phyloP scores from a whole-genome alignment of 331 rosid species.

The Malus hybrid region DNA sequence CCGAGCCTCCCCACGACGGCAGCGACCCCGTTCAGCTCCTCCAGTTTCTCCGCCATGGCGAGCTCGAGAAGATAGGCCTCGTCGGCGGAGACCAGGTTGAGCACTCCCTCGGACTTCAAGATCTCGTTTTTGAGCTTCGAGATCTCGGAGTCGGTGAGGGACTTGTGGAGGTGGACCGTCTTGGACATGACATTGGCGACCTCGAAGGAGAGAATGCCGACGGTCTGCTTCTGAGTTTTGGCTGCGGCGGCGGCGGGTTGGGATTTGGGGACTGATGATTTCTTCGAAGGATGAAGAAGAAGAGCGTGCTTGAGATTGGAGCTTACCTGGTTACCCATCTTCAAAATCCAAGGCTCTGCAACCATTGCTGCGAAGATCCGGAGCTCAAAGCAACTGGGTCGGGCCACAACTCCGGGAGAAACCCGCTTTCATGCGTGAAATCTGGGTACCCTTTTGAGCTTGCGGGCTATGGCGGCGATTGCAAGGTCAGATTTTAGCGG shows the following conservation, averaged over 20 bases:
- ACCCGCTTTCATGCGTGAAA: neutral
- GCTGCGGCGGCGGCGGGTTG: neutral
- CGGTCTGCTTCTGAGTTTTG: constrained; percentile 20
- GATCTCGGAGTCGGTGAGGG: constrained; percentile 70
- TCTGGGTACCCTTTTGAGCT: neutral
- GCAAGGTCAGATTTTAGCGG: neutral
- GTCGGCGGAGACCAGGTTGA: constrained; percentile 59
- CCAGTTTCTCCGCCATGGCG: constrained; percentile 81
- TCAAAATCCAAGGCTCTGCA: constrained; percentile 90
- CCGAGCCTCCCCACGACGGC: constrained; percentile 82
- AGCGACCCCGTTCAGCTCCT: constrained; percentile 77
- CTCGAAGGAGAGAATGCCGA: constrained; percentile 92
- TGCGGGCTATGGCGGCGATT: neutral
- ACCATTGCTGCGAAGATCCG: constrained; percentile 51
- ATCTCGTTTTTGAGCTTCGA: constrained; percentile 69
- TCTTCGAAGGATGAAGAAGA: constrained; percentile 53
- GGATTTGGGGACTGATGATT: constrained; percentile 35
- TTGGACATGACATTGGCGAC: constrained; percentile 90
- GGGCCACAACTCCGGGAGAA: neutral
- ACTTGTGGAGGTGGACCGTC: constrained; percentile 67
- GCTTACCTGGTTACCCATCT: constrained; percentile 92
- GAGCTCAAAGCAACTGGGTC: constrained; percentile 6
- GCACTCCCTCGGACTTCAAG: constrained; percentile 67
- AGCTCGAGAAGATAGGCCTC: constrained; percentile 70
- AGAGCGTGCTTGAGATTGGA: constrained; percentile 79